These are phyloP conservation scores for Xylaria digitata DNA, from an alignment of 2,329 filamentous ascomycete species.

Conservation along the genomic window DNA sequence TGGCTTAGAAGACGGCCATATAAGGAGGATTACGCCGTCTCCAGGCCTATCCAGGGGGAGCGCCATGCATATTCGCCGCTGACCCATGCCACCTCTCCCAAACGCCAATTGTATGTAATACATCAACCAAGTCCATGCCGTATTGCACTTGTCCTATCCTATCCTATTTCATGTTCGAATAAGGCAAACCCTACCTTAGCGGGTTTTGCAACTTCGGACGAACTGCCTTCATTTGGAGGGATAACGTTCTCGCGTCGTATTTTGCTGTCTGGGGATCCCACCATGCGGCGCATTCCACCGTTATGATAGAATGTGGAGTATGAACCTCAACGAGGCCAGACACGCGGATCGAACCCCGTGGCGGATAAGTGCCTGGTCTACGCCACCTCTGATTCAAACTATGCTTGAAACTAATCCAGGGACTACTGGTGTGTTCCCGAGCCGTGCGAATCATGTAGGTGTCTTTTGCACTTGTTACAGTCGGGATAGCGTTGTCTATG, in stretches of 20 bases:
- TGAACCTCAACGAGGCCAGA: slow-evolving; percentile 67
- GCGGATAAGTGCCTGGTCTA: slow-evolving; percentile 56
- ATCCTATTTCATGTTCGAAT: slow-evolving; percentile 16
- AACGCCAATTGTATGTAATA: slow-evolving; percentile 34
- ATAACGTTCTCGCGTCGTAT: slow-evolving; percentile 51
- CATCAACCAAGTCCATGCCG: slow-evolving; percentile 19
- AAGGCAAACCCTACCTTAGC: slow-evolving; percentile 34
- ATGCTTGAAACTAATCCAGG: slow-evolving; percentile 51
- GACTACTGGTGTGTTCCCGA: slow-evolving; percentile 46
- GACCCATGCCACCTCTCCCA: slow-evolving; percentile 16
- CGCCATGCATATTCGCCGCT: slow-evolving; percentile 24
- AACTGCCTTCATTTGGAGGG: slow-evolving; percentile 32
- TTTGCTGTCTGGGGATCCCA: slow-evolving; percentile 67
- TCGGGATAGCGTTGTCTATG: slow-evolving; percentile 34
- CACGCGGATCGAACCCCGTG: slow-evolving; percentile 63
- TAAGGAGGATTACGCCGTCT: background rate
- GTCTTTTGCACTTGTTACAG: slow-evolving; percentile 39
- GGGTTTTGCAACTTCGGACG: slow-evolving; percentile 39
- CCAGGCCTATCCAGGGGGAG: slow-evolving; percentile 9
- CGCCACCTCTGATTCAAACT: slow-evolving; percentile 61
- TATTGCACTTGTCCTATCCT: slow-evolving; percentile 2
- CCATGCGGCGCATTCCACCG: slow-evolving; percentile 63
- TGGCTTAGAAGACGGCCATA: background rate
- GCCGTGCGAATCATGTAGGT: slow-evolving; percentile 50
- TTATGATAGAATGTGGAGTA: slow-evolving; percentile 58